phyloP scores from a whole-genome alignment of 306 rosid genomes.

The Glycine latifolia region DNA sequence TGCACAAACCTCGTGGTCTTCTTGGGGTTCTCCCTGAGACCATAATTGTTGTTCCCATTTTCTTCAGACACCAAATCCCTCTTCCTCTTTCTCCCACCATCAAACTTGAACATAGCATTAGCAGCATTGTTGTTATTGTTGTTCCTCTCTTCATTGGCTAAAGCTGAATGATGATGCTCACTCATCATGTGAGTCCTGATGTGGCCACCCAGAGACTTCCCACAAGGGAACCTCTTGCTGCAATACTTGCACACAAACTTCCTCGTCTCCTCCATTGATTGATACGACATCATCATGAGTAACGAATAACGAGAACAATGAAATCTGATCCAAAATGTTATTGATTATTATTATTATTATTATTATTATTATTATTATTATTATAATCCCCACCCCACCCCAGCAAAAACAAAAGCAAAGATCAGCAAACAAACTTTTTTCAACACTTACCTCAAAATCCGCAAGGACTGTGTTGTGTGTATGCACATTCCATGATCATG shows the following conservation, averaged over 20 bases:
- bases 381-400: not conserved
- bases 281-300: conserved; percentile 25
- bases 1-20: conserved; percentile 71
- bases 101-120: conserved; percentile 48
- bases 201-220: conserved; percentile 84
- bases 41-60: conserved; percentile 52
- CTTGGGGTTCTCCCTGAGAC: conserved; percentile 85
- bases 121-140: conserved; percentile 47
- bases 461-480: conserved; percentile 34
- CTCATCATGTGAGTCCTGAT: conserved; percentile 78
- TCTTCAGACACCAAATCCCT: conserved; percentile 61
- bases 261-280: conserved; percentile 55
- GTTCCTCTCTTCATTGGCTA: conserved; percentile 40
- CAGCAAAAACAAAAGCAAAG: conserved; percentile 33
- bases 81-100: conserved; percentile 57
- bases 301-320: not conserved
- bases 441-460: conserved; percentile 54
- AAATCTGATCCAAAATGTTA: conserved; percentile 40
- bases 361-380: not conserved
- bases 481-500: conserved; percentile 50
- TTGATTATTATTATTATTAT: not conserved
- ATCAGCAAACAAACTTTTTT: conserved; percentile 22
- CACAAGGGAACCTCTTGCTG: conserved; percentile 66
- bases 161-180: conserved; percentile 37
- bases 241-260: conserved; percentile 82